These are phyloP conservation scores for Suhomyces coccinellae DNA, from an alignment of 1,139 yeast species.

Conservation along the genomic window DNA sequence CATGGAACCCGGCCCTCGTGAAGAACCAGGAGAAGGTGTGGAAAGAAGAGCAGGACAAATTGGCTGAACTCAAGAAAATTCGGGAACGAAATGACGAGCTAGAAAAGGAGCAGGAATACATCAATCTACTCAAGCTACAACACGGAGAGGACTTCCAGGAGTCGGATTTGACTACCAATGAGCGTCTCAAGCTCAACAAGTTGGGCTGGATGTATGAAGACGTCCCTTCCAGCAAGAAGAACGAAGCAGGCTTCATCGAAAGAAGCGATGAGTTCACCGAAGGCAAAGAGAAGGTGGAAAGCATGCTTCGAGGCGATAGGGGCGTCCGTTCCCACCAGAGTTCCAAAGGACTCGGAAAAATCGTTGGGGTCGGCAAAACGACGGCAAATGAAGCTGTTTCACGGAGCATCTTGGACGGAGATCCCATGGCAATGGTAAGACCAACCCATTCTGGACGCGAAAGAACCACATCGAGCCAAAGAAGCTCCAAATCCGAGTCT, in stretches of 20 bases:
- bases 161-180: slow-evolving; percentile 32
- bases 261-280: slow-evolving; percentile 37
- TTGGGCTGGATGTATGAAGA: slow-evolving; percentile 89
- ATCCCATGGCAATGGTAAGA: slow-evolving; percentile 54
- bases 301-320: slow-evolving; percentile 27
- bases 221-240: slow-evolving; percentile 21
- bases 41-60: slow-evolving; percentile 77
- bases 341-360: slow-evolving; percentile 16
- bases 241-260: slow-evolving; percentile 35
- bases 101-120: slow-evolving; percentile 61
- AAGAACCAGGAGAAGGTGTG: slow-evolving; percentile 87
- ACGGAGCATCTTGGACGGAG: slow-evolving; percentile 35
- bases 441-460: background rate
- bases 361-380: slow-evolving; percentile 21
- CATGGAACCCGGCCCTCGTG: slow-evolving; percentile 91
- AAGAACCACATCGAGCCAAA: background rate
- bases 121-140: slow-evolving; percentile 57
- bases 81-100: slow-evolving; percentile 67
- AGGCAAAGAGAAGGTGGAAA: slow-evolving; percentile 38
- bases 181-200: slow-evolving; percentile 49
- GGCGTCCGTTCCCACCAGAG: slow-evolving; percentile 11
- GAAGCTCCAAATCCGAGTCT: background rate
- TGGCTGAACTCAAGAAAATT: slow-evolving; percentile 67
- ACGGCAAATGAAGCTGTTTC: background rate
- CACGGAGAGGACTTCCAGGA: slow-evolving; percentile 35